Base-by-base conservation (phyloP, 192 early-diverging fungal species). In the Gonapodya prolifera region DNA sequence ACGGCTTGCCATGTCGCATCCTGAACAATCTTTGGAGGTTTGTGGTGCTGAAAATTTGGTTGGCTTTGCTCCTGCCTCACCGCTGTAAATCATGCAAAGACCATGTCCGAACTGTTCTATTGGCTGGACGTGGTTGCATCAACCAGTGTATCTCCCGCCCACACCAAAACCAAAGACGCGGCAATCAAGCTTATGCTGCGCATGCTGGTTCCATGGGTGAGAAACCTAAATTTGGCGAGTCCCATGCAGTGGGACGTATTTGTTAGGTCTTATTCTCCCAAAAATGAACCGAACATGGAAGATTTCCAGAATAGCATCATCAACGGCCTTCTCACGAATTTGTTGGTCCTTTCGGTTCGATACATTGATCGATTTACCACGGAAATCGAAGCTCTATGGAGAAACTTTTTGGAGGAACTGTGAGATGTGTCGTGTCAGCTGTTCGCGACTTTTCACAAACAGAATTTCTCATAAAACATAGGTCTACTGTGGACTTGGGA, bases 181-280 rank as follows among this genome's bases (percentile, higher is more conserved):
- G 45, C 23, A 61, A 90, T 92, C 35, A 86, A 88, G 33, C 91
- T 92, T 45, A 87, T 94, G 35, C 80, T 95, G 29, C 82, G 81
- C 34, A 91, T 93, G 36, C 87, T 94, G 81, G 80, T 92, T 13
- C 94, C 94, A 0, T 95, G 94, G 94, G 80, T 94, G 13, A 84
- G 91, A 16, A 94, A 94, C 75, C 81, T 94, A 2, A 89, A 94
- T 23, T 61, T 61, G 23, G 30, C 70, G 35, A 2, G 34, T 23
- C 2, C 35, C 35, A 33, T 32, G 34, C 35, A 76, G 70, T 23
- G 31, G 23, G 23, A 8, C 45, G 45, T 61, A 23, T 61, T 61
- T 61, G 23, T 61, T 8, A 23, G 8, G 23, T 8, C 45, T 16
- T 61, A 61, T 61, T 61, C 45, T 61, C 45, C 8, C 45, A 61